Percentiles rank a stretch among this genome's conserved stretches.
Evolutionary conservation across 2,329 filamentous ascomycete genomes (phyloP).

Genomic region (Nigrospora oryzae): DNA sequence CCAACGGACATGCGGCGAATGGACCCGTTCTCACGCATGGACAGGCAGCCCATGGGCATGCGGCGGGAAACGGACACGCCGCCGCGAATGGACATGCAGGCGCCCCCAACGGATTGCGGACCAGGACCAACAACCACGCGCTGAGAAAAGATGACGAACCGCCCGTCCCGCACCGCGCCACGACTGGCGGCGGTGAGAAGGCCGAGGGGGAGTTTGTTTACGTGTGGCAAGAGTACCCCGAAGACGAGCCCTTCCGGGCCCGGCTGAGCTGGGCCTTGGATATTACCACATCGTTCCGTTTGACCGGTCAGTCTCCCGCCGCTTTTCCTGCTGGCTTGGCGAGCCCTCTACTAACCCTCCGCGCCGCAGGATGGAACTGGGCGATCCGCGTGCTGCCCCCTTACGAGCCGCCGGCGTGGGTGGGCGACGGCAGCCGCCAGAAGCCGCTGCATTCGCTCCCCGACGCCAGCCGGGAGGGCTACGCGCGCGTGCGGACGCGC

Average conservation of each 20-base stretch:
- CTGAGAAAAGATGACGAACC: neutral
- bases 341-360: too few species aligned
- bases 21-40: constrained; percentile 2
- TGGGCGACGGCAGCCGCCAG: constrained; percentile 27
- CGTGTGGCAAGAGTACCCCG: constrained; percentile 53
- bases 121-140: neutral
- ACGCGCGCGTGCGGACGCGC: constrained; percentile 31
- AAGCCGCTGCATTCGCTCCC: constrained; percentile 30
- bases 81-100: too few species aligned
- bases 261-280: constrained; percentile 49
- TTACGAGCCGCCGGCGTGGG: constrained; percentile 25
- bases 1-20: neutral
- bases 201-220: constrained; percentile 31
- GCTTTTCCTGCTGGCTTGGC: neutral
- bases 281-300: constrained; percentile 44
- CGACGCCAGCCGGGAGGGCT: constrained; percentile 34
- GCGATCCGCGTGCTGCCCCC: constrained; percentile 38
- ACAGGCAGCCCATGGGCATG: constrained; percentile 1
- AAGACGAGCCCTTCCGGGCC: constrained; percentile 33
- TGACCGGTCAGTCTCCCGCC: constrained; percentile 33
- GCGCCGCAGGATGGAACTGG: constrained; percentile 45
- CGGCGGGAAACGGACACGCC: too few species aligned
- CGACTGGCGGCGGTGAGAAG: constrained; percentile 5
- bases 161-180: neutral
- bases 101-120: too few species aligned